phyloP scores from a whole-genome alignment of 768 basidiomycete species.

The Phaeotremella fagi region DNA sequence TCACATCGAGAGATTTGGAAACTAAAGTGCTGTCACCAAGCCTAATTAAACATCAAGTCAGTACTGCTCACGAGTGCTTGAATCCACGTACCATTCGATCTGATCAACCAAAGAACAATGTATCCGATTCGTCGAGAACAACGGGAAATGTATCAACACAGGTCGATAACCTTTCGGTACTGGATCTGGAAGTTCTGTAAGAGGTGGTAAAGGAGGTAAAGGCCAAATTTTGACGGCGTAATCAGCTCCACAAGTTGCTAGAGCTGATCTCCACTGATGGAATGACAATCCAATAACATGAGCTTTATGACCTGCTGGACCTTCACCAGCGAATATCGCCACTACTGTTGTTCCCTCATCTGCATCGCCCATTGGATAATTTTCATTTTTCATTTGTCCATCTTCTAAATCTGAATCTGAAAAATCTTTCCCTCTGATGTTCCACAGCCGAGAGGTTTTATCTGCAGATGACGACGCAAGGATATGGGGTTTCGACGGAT shows the following conservation, averaged over 20 bases:
- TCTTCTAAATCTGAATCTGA: not conserved
- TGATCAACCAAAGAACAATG: slow-evolving; percentile 13
- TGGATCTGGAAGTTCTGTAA: not conserved
- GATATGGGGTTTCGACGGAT: slow-evolving; percentile 27
- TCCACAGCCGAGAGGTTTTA: slow-evolving; percentile 40
- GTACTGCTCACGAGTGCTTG: not conserved
- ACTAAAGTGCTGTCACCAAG: slow-evolving; percentile 17
- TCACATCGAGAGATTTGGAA: slow-evolving; percentile 1
- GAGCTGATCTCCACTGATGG: slow-evolving; percentile 12
- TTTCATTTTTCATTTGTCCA: slow-evolving; percentile 2
- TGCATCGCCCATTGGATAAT: slow-evolving; percentile 27
- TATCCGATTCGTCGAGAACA: slow-evolving; percentile 20
- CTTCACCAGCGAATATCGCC: slow-evolving; percentile 21
- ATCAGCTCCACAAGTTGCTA: slow-evolving; percentile 18
- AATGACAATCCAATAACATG: slow-evolving; percentile 13
- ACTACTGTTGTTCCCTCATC: slow-evolving; percentile 21
- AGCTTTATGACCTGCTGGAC: slow-evolving; percentile 16
- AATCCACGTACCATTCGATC: slow-evolving; percentile 22
- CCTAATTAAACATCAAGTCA: slow-evolving; percentile 1
- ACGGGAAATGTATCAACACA: slow-evolving; percentile 10
- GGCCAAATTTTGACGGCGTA: slow-evolving; percentile 26
- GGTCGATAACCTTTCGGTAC: slow-evolving; percentile 22
- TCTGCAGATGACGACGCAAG: slow-evolving; percentile 38
- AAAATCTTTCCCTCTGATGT: slow-evolving; percentile 17
- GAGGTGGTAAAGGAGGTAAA: slow-evolving; percentile 13